Conservation (phyloP, 1,284 basidiomycete species). For the Trichosporon coremiiforme region DNA sequence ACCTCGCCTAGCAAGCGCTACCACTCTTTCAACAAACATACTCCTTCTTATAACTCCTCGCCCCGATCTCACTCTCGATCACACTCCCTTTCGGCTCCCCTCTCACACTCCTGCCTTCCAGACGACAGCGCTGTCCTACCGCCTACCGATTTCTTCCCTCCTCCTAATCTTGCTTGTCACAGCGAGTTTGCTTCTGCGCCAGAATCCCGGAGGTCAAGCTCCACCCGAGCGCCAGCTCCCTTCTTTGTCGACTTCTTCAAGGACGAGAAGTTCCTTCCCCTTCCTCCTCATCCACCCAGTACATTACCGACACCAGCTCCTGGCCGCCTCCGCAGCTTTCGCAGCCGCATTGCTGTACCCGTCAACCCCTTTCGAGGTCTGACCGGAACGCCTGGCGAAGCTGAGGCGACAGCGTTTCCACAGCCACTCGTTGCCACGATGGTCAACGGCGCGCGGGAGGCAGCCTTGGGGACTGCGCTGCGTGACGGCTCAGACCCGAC, state of each 20-base stretch:
- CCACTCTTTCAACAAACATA: neutral
- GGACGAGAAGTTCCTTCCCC: neutral
- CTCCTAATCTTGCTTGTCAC: neutral
- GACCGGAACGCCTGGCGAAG: neutral
- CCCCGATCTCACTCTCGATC: neutral
- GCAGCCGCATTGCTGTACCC: neutral
- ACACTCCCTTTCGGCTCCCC: neutral
- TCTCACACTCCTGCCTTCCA: neutral
- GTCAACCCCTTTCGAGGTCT: neutral
- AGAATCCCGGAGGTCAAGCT: neutral
- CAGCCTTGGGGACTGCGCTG: neutral
- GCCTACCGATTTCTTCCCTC: neutral
- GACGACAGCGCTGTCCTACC: neutral
- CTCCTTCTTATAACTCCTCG: neutral
- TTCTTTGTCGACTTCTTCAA: neutral
- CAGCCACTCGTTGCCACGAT: neutral
- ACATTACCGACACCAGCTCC: neutral
- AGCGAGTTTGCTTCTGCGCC: neutral
- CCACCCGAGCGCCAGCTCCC: neutral
- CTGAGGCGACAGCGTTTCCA: neutral
- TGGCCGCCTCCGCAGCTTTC: neutral
- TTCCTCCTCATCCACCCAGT: neutral
- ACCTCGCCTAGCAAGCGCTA: neutral
- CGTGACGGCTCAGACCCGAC: conserved; percentile 5
- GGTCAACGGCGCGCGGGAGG: neutral